Percentiles rank a stretch among this genome's conserved stretches.
Conservation (phyloP, 768 basidiomycete genomes). For the Termitomyces sp. region DNA sequence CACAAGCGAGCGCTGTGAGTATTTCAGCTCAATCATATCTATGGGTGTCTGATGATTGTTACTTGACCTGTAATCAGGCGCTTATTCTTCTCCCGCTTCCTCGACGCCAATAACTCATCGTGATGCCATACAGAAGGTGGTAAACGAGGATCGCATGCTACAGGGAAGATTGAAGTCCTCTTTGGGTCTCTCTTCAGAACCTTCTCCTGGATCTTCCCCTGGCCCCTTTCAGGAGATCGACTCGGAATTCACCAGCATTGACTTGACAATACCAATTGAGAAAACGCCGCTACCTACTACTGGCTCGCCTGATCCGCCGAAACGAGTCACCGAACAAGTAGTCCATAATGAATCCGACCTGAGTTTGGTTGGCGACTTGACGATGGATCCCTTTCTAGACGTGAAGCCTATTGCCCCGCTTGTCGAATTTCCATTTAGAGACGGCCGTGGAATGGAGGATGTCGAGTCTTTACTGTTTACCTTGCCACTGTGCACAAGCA, state of each 20-base stretch:
- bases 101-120: neutral
- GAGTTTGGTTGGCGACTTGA: neutral
- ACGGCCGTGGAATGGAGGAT: neutral
- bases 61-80: neutral
- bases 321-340: neutral
- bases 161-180: neutral
- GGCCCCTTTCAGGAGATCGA: neutral
- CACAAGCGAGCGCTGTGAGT: neutral
- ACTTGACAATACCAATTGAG: conserved; percentile 5
- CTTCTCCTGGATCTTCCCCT: neutral
- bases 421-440: neutral
- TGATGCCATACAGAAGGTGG: neutral
- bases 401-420: conserved; percentile 1
- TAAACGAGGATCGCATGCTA: neutral
- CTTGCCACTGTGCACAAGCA: conserved; percentile 10
- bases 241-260: neutral
- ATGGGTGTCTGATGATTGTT: neutral
- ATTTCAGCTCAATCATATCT: neutral
- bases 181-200: neutral
- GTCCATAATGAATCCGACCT: neutral
- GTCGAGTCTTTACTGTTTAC: neutral
- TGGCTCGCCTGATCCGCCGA: neutral
- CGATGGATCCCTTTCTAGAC: conserved; percentile 7
- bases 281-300: neutral
- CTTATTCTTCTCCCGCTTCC: neutral